Base-by-base conservation (phyloP, 2,329 filamentous ascomycete genomes). In the Phoma sp. region DNA sequence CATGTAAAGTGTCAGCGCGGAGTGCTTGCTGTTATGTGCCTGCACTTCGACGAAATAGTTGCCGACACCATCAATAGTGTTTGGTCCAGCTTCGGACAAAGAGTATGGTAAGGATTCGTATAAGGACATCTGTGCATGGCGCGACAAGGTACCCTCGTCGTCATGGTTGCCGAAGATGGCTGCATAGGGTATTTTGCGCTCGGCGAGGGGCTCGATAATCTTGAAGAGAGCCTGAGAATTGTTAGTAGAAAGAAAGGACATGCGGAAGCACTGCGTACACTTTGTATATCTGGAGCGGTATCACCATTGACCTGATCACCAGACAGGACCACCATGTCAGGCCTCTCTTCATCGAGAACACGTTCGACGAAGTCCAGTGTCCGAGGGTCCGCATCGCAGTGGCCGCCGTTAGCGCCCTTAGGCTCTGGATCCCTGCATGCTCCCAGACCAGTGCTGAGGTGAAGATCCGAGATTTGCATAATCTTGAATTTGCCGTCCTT, bases 131-230 rank as follows among this genome's bases (percentile, higher is more conserved):
- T 95, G 88, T 2, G 85, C 84, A 4, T 83, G 79, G 51, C 95
- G 89, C 13, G 87, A 85, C 61, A 97, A 83, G 40, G 90, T 86
- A 30, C 88, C 88, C 79, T 98, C 93, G 67, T 98, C 93, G 69
- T 99, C 95, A 74, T 99, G 95, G 73, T 99, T 99, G 52, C 95
- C 95, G 69, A 98, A 97, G 55, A 99, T 98, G 57, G 89, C 88
- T 13, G 92, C 90, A 68, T 96, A 98, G 0, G 95, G 95, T 33
- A 98, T 91, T 67, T 91, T 91, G 72, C 90, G 90, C 72, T 91
- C 86, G 58, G 91, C 89, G 45, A 99, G 85, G 10, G 96, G 82
- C 42, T 90, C 87, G 5, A 91, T 89, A 67, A 93, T 91, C 77
- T 99, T 99, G 81, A 96, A 96, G 55, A 99, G 89, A 33, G 93